Base-by-base conservation (phyloP, 331 rosid genomes). In the Prunus yedoensis region DNA sequence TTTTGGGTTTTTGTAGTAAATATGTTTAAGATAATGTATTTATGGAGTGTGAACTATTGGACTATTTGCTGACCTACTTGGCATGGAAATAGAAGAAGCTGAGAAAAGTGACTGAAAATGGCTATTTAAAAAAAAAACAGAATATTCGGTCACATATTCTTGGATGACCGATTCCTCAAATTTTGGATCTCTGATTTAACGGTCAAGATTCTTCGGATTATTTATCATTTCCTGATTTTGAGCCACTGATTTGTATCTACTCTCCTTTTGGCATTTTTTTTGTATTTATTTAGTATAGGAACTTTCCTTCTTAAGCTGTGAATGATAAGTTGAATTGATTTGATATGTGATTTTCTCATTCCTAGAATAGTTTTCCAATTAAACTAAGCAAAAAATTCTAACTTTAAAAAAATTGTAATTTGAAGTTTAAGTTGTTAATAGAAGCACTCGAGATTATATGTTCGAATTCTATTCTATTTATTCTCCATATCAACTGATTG, bases 111-210 rank as follows among this genome's bases (percentile, higher is more conserved):
- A 43, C 77, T 20, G 52, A 13, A 11, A 38, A 71, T 35, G 8
- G 35, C 68, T 38, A 21, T 21, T 21, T 21, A 21, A 21, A 21
- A 21, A 21, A 21, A 21, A 21, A 21, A 21, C 21, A 21, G 69
- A 23, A 81, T 71, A 81, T 76, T 76, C 78, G 14, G 23, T 32
- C 4, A 3, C 4, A 28, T 53, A 61, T 50, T 41, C 71, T 3
- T 27, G 66, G 52, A 53, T 79, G 71, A 74, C 73, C 71, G 2
- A 54, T 74, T 70, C 77, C 74, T 49, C 4, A 2, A 71, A 68
- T n/a, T 53, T 46, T 17, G 68, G 67, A 50, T 61, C 59, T 3
- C 20, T 15, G 30, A 79, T 25, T 30, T 58, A 74, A 28, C 45
- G 18, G 61, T 56, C 53, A 18, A 18, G 58, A 68, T 56, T 50